Base-by-base conservation (phyloP, 257 asterid genomes). In the Scutellaria galericulata region DNA sequence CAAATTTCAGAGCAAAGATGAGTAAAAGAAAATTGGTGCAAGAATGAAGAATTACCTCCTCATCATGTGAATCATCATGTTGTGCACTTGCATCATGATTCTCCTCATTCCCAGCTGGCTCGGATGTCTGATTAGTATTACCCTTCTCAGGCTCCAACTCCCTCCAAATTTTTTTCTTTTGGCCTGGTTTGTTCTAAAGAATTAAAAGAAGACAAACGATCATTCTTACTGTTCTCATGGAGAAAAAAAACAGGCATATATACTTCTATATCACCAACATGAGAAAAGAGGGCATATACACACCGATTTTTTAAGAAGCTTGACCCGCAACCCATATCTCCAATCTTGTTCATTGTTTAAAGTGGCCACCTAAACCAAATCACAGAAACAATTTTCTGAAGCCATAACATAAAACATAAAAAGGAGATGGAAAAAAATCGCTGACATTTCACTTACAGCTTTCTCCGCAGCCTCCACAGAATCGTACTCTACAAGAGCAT, bases 281-380 rank as follows among this genome's bases (percentile, higher is more conserved):
- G 39, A 27, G 60, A 72, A 65, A 41, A n/a, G 18, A 45, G 47
- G 50, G 54, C 15, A 44, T 68, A 11, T 50, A 55, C 60, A 64
- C 84, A 95, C 99, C 90, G 39, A 42, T 85, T 86, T 90, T 73
- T 82, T 87, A 35, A 95, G 89, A 80, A 90, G 97, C 80, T 95
- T 95, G 73, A 95, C 99, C 73, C 99, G 87, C 86, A 92, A 80
- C 52, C 99, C 99, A 54, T 82, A 87, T 85, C 98, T 84, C 99
- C 99, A 95, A 85, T 95, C 98, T 71, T 95, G 96, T 80, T 90
- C 97, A 58, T 95, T 83, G 83, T 95, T 92, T 75, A 95, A 76
- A 39, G 83, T 77, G 74, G 86, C 86, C 78, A 76, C 99, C 99
- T 94, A 80, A 56, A 74, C 58, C 54, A 65, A 74, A 75, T 71